Conservation (phyloP, 768 basidiomycete genomes). For the Pleurotus giganteus region DNA sequence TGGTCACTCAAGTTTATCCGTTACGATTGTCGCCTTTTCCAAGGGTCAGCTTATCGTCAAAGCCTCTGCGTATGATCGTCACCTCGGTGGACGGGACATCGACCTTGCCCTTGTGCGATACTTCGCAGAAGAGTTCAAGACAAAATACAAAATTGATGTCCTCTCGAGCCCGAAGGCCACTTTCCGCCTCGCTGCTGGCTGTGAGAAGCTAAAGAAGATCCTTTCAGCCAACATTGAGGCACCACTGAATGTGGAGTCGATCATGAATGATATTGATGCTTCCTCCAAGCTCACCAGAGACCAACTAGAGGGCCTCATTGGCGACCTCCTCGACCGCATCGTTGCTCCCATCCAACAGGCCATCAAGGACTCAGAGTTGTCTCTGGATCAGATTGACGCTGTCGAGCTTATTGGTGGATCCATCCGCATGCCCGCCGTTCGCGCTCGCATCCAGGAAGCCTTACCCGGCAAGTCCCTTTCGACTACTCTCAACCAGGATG, state of each 20-base stretch:
- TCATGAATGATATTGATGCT: constrained; percentile 96
- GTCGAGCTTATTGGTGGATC: constrained; percentile 93
- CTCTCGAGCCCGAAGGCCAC: constrained; percentile 85
- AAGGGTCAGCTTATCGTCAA: constrained; percentile 91
- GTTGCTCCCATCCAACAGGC: constrained; percentile 73
- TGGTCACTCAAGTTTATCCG: constrained; percentile 89
- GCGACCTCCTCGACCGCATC: constrained; percentile 75
- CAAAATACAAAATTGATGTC: constrained; percentile 98
- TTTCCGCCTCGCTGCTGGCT: constrained; percentile 86
- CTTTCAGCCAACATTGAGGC: constrained; percentile 91
- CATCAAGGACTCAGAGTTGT: constrained; percentile 75
- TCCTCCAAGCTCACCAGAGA: constrained; percentile 84
- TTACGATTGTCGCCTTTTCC: constrained; percentile 86
- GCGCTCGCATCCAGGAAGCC: constrained; percentile 78
- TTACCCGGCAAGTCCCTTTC: constrained; percentile 84
- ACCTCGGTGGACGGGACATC: constrained; percentile 95
- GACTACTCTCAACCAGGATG: constrained; percentile 96
- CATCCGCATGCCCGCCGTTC: constrained; percentile 92
- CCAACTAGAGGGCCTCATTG: constrained; percentile 75
- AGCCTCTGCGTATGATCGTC: constrained; percentile 85
- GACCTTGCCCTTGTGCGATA: constrained; percentile 88
- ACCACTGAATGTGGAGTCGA: constrained; percentile 89
- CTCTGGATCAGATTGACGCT: constrained; percentile 82
- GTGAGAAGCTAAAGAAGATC: constrained; percentile 95
- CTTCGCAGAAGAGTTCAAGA: constrained; percentile 90